Evolutionary conservation across 2,329 filamentous ascomycete species (phyloP).

Genomic region (Cordyceps cicadae): DNA sequence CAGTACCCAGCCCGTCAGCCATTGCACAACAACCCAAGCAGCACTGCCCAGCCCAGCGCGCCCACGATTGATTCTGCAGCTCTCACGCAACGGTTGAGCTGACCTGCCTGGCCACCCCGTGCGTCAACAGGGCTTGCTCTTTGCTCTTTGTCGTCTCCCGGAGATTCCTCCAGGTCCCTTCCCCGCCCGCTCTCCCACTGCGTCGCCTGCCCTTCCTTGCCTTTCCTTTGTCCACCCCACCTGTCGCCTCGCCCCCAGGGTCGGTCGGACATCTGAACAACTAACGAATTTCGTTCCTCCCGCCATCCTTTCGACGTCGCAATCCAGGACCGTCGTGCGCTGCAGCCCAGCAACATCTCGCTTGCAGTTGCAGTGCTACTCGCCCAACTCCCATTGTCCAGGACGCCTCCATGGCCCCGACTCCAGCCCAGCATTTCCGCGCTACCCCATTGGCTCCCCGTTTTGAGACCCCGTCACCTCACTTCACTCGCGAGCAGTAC

Average conservation of each 20-base stretch:
- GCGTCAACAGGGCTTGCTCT: background rate
- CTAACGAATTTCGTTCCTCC: background rate
- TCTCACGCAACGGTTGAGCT: background rate
- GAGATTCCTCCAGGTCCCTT: background rate
- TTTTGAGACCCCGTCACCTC: background rate
- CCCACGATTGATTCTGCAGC: background rate
- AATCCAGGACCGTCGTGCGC: background rate
- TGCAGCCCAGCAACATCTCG: background rate
- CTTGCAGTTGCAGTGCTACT: background rate
- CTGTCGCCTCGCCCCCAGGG: background rate
- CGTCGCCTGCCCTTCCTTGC: background rate
- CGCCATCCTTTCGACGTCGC: background rate
- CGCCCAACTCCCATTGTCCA: background rate
- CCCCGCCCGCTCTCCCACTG: conserved; percentile 1
- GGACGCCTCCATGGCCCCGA: background rate
- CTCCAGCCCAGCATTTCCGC: background rate
- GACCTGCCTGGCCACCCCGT: no score
- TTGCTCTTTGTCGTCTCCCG: background rate
- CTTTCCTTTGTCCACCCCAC: background rate
- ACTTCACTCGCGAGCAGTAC: background rate
- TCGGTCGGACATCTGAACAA: background rate
- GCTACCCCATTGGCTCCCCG: conserved; percentile 1
- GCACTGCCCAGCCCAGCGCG: background rate
- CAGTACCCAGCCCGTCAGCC: background rate
- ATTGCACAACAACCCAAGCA: background rate